phyloP scores from a whole-genome alignment of 352 stramenopile species.

The Pythium phragmiticola region DNA sequence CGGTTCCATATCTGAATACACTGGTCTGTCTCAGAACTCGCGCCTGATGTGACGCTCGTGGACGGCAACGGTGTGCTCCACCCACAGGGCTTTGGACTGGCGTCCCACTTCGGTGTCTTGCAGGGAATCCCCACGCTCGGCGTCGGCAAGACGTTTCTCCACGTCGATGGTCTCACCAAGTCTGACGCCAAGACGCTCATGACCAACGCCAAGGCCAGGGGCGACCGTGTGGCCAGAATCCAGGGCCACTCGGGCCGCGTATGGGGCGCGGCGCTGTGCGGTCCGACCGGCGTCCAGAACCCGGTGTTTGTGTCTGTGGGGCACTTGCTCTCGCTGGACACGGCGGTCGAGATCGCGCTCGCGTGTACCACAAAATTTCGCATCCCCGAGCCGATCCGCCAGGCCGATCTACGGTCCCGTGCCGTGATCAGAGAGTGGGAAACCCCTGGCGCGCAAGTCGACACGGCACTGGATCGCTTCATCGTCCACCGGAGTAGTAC shows the following conservation, averaged over 20 bases:
- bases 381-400: conserved; percentile 82
- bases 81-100: conserved; percentile 89
- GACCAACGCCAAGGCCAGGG: conserved; percentile 34
- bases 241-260: conserved; percentile 60
- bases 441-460: conserved; percentile 31
- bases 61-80: conserved; percentile 91
- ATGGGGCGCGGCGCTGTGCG: conserved; percentile 76
- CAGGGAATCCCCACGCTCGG: conserved; percentile 90
- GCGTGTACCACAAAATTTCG: conserved; percentile 59
- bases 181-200: conserved; percentile 56
- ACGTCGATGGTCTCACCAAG: conserved; percentile 87
- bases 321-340: conserved; percentile 62
- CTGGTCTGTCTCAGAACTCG: conserved; percentile 36
- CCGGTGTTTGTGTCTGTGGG: conserved; percentile 86
- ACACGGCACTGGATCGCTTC: conserved; percentile 52
- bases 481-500: not conserved
- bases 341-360: conserved; percentile 52
- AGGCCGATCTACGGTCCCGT: conserved; percentile 81
- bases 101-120: conserved; percentile 92
- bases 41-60: conserved; percentile 89
- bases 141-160: conserved; percentile 89
- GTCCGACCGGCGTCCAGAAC: conserved; percentile 60
- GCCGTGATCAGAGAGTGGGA: conserved; percentile 74
- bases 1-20: not conserved
- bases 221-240: conserved; percentile 43